Conservation (phyloP, 768 basidiomycete genomes). For the Auricularia auricula-judae region DNA sequence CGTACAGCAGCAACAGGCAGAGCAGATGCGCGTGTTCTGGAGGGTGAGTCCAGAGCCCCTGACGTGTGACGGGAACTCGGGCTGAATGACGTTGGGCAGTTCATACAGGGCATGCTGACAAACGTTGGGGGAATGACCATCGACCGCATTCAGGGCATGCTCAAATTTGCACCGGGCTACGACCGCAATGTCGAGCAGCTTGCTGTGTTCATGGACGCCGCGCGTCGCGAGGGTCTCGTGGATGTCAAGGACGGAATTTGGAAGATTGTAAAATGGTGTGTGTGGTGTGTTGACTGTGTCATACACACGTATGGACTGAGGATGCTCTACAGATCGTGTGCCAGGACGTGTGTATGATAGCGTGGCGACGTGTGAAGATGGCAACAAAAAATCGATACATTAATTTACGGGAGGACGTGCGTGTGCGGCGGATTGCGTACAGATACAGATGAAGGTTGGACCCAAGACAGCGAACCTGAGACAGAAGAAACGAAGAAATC, state of each 20-base stretch:
- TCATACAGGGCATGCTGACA: slow-evolving; percentile 85
- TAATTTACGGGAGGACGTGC: neutral
- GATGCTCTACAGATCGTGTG: too few species aligned
- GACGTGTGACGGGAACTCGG: neutral
- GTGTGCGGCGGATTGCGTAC: neutral
- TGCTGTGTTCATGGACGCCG: slow-evolving; percentile 67
- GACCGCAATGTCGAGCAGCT: slow-evolving; percentile 74
- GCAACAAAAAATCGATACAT: neutral
- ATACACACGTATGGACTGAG: neutral
- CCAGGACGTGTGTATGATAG: neutral
- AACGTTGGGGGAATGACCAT: slow-evolving; percentile 68
- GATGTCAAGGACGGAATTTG: slow-evolving; percentile 59
- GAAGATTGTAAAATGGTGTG: slow-evolving; percentile 28
- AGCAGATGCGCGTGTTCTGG: slow-evolving; percentile 84
- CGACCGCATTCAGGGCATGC: slow-evolving; percentile 82
- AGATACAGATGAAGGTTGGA: neutral
- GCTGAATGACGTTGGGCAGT: slow-evolving; percentile 32
- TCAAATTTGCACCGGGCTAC: slow-evolving; percentile 75
- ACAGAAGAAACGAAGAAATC: too few species aligned
- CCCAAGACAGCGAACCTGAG: too few species aligned
- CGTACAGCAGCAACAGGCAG: slow-evolving; percentile 64
- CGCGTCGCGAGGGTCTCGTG: slow-evolving; percentile 67
- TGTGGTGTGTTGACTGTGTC: neutral
- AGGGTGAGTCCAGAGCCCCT: slow-evolving; percentile 38
- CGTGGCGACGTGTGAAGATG: neutral